Conservation (phyloP, 2,329 filamentous ascomycete genomes). For the Calonectria hongkongensis region DNA sequence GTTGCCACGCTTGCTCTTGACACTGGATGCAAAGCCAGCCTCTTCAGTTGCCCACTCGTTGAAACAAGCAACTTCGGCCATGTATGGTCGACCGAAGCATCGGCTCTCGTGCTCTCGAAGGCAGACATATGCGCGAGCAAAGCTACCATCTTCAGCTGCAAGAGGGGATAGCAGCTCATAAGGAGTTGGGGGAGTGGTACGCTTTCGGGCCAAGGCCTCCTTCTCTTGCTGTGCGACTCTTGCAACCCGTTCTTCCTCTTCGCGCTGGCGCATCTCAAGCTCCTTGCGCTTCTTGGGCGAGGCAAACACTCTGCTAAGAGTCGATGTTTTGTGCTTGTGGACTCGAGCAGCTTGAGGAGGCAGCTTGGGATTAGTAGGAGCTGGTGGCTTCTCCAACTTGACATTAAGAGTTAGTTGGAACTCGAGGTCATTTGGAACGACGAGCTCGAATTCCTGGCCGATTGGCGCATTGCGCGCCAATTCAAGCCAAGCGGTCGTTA, state of each 20-base stretch:
- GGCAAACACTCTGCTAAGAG: slow-evolving; percentile 93
- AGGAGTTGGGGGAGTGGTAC: slow-evolving; percentile 79
- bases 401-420: slow-evolving; percentile 98
- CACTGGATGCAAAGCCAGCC: slow-evolving; percentile 84
- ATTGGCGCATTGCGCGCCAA: slow-evolving; percentile 94
- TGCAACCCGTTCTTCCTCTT: slow-evolving; percentile 85
- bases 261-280: slow-evolving; percentile 87
- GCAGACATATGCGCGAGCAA: slow-evolving; percentile 94
- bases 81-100: slow-evolving; percentile 91
- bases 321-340: slow-evolving; percentile 85
- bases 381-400: slow-evolving; percentile 88
- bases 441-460: slow-evolving; percentile 97
- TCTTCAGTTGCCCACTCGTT: slow-evolving; percentile 99
- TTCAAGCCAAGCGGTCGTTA: slow-evolving; percentile 97
- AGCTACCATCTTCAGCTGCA: slow-evolving; percentile 93
- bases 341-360: slow-evolving; percentile 77
- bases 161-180: slow-evolving; percentile 93
- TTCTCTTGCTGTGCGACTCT: slow-evolving; percentile 79
- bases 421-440: slow-evolving; percentile 97
- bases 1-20: slow-evolving; percentile 93
- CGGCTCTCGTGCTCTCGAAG: slow-evolving; percentile 93
- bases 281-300: slow-evolving; percentile 98
- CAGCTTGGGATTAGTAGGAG: slow-evolving; percentile 66
- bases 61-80: slow-evolving; percentile 94
- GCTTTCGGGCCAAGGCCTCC: slow-evolving; percentile 78